These are phyloP conservation scores for Zea mays DNA, from an alignment of 176 grass and related monocot species.

Conservation along the genomic window DNA sequence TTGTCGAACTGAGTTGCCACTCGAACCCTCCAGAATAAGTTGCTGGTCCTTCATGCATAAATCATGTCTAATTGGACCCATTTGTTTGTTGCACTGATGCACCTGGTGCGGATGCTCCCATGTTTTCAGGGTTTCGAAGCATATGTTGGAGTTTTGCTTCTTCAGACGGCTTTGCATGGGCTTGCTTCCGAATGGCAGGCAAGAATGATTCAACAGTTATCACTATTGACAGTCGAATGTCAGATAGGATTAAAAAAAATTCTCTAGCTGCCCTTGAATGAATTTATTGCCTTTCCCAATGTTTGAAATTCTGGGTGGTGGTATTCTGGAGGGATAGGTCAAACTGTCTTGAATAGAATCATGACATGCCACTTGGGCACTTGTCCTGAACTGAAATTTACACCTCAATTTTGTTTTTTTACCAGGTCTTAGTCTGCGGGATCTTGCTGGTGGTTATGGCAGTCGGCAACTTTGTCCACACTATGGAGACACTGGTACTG, in stretches of 20 bases:
- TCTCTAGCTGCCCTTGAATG: neutral
- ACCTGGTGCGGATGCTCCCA: slow-evolving; percentile 17
- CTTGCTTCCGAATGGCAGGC: slow-evolving; percentile 71
- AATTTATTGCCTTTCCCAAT: neutral
- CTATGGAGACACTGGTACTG: slow-evolving; percentile 66
- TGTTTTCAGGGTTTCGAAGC: slow-evolving; percentile 72
- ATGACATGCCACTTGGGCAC: neutral
- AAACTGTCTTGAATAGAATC: slow-evolving; percentile 1
- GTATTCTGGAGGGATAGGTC: neutral
- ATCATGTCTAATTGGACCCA: neutral
- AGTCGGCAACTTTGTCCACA: slow-evolving; percentile 83
- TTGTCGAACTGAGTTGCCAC: neutral
- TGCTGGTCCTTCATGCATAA: slow-evolving; percentile 9
- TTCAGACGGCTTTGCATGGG: slow-evolving; percentile 57
- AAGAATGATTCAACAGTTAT: slow-evolving; percentile 29
- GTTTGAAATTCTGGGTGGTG: slow-evolving; percentile 25
- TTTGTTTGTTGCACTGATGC: slow-evolving; percentile 5
- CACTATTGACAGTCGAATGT: neutral
- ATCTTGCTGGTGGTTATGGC: slow-evolving; percentile 92
- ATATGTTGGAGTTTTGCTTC: slow-evolving; percentile 70
- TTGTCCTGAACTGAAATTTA: slow-evolving; percentile 8
- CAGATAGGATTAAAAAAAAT: slow-evolving; percentile 15
- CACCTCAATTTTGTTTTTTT: neutral
- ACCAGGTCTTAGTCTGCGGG: slow-evolving; percentile 70
- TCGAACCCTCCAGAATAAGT: slow-evolving; percentile 9